Conservation (phyloP, 345 rosid genomes). For the Acer yangbiense region DNA sequence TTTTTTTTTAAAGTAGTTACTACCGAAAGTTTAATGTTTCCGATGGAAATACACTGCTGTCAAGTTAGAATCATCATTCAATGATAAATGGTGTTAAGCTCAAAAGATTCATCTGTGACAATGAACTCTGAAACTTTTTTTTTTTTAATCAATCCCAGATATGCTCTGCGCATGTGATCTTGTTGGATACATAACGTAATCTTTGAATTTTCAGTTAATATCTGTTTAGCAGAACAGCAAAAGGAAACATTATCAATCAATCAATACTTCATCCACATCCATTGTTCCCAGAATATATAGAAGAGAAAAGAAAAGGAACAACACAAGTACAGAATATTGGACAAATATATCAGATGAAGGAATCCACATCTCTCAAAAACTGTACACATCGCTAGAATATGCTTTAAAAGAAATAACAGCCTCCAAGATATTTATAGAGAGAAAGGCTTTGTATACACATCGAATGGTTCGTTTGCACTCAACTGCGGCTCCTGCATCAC, state of each 20-base stretch:
- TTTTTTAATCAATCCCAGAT: neutral
- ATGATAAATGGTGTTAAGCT: neutral
- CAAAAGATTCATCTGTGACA: no score
- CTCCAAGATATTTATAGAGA: slow-evolving; percentile 30
- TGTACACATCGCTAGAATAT: slow-evolving; percentile 16
- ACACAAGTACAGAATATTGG: neutral
- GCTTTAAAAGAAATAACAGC: neutral
- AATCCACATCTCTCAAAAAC: slow-evolving; percentile 5
- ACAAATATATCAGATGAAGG: neutral
- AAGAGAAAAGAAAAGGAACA: neutral
- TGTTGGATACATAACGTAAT: neutral
- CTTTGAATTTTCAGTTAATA: neutral
- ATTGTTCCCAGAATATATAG: neutral
- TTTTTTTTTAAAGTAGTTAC: no score
- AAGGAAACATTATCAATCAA: neutral
- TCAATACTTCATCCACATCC: neutral
- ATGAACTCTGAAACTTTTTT: no score
- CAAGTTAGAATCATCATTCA: neutral
- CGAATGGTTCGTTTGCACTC: slow-evolving; percentile 60
- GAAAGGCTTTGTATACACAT: slow-evolving; percentile 65
- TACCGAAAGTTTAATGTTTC: no score
- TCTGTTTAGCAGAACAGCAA: neutral
- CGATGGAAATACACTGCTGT: no score
- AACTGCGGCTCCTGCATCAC: slow-evolving; percentile 86
- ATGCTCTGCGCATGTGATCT: neutral